Evolutionary conservation across 179 eudicot genomes (phyloP), one percentile per base, ranked within the genome.

Genomic region (Nepenthes alata): DNA sequence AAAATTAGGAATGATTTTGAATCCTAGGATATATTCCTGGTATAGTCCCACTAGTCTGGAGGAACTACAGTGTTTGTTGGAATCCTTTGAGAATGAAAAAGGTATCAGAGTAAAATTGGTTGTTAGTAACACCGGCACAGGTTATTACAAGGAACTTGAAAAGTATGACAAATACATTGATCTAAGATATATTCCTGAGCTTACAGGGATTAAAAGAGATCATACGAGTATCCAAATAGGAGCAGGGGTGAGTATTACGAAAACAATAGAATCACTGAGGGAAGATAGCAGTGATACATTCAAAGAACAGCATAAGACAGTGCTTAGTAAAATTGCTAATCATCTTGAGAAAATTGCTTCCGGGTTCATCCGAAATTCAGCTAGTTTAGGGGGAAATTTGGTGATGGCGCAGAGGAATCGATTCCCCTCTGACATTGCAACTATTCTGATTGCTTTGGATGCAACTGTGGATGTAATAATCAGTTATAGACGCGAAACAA

Each of bases 331-430:
- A 79, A 67, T 93, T 55, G 93, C 90, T 57, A 63, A 70, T 38
- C 97, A 93, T 72, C 64, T 89, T 68, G 96, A 86, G 78, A 89
- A 86, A 75, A 67, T 93, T 70, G 98, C 95, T 48, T 77, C 96
- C 1, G 78, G 72, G 45, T 87, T 74, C 34, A 64, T 93, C 55
- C 76, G 96, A 65, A 93, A 93, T 67, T 78, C 87, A 35, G 98
- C 90, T 41, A 93, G 96, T 71, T 47, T 93, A 25, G 98, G 96
- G 44, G 98, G 98, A 25, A 93, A 93, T 80, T 70, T 93, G 59
- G 79, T 83, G 11, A 89, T 93, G 93, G 90, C 97, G 8, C 96
- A 93, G 63, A 82, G 84, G 59, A 70, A 75, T 37, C 60, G 71
- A 64, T 89, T 93, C 73, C 97, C 98, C 53, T 93, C 98, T 10